Base-by-base conservation (phyloP, 495 filamentous ascomycete species). In the Penicilliopsis zonata region DNA sequence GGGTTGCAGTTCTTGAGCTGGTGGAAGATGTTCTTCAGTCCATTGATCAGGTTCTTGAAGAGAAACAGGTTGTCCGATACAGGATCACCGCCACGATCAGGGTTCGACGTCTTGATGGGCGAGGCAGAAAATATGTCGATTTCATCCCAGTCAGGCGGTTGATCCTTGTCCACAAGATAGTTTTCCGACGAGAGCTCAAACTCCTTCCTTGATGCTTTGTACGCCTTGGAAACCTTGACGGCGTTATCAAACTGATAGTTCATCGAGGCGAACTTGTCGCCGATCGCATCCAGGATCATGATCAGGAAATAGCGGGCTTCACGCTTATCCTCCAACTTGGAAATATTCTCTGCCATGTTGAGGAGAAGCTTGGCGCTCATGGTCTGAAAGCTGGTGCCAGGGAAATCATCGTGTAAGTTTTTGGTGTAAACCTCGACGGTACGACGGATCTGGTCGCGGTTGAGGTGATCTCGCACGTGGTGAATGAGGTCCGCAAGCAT, bases 401-500 rank as follows among this genome's bases (percentile, higher is more conserved):
- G 92, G 43, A 94, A 93, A 38, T 82, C 82, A 50, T 96, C 92
- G 42, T 93, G 87, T 14, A 99, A 66, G 42, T 96, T 96, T 44
- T 82, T 86, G 3, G 90, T 94, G 52, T 96, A 99, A 5, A 96
- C 92, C 44, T 93, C 84, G 7, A 99, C 85, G 0, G 92, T 95
- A 42, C 82, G 78, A 30, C 86, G 74, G 36, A 99, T 99, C 56
- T 96, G 92, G 34, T 88, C 78, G 7, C 78, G 78, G 1, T 65
- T 68, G 13, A 99, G 65, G 7, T 74, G 70, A 30, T 95, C 88
- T 21, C 92, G 78, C 13, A 99, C 86, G 51, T 96, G 90, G 43
- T 99, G 92, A 34, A 99, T 95, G 26, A 99, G 65, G 55, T 99
- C 92, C 0, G 92, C 92, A 19, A 99, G 73, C 84, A 95, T 94